Percentiles rank a stretch among this genome's conserved stretches.
phyloP scores from a whole-genome alignment of 1,284 basidiomycete genomes.

The Trichosporon asahii region DNA sequence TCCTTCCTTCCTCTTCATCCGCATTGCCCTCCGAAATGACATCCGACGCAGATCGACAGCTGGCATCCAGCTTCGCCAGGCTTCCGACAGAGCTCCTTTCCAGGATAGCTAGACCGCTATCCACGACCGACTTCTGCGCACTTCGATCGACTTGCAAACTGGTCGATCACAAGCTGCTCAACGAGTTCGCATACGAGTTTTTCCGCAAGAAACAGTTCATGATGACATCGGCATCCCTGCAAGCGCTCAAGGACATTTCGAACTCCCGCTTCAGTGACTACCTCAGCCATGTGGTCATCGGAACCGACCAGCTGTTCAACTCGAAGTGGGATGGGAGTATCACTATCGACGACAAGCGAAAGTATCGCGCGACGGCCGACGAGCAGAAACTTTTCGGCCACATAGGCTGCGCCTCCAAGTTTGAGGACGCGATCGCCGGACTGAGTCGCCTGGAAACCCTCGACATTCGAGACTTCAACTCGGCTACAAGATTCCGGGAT shows the following conservation, averaged over 20 bases:
- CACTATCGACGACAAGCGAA: neutral
- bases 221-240: slow-evolving; percentile 14
- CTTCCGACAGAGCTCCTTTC: slow-evolving; percentile 20
- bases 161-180: slow-evolving; percentile 15
- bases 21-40: neutral
- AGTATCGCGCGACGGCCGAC: neutral
- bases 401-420: slow-evolving; percentile 1
- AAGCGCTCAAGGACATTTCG: slow-evolving; percentile 18
- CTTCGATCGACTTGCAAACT: slow-evolving; percentile 19
- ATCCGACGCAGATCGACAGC: neutral
- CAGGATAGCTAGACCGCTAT: slow-evolving; percentile 14
- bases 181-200: slow-evolving; percentile 17
- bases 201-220: slow-evolving; percentile 31
- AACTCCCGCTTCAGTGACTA: neutral
- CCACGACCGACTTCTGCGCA: slow-evolving; percentile 12
- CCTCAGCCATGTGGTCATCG: slow-evolving; percentile 18
- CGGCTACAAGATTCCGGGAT: slow-evolving; percentile 17
- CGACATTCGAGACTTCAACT: slow-evolving; percentile 55
- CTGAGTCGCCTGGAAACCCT: slow-evolving; percentile 43
- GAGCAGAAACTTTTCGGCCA: slow-evolving; percentile 9
- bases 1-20: neutral
- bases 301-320: neutral
- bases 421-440: slow-evolving; percentile 7
- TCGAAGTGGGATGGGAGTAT: neutral
- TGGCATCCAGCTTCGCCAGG: slow-evolving; percentile 9